phyloP scores from a whole-genome alignment of 768 basidiomycete species.

The Lactifluus piperatus region DNA sequence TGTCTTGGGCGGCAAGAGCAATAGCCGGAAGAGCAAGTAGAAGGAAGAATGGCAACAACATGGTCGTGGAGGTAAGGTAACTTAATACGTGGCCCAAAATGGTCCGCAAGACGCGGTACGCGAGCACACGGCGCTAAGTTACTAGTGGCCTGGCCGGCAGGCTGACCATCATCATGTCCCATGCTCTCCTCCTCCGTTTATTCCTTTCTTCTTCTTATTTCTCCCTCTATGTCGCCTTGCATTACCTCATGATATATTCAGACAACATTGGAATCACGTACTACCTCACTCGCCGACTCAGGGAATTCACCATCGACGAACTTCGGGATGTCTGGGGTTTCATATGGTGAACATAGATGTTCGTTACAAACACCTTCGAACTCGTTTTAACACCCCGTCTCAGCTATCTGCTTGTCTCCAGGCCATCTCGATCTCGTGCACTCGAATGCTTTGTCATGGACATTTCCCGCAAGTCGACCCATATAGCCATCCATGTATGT shows the following conservation, averaged over 20 bases:
- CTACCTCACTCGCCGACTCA: constrained; percentile 72
- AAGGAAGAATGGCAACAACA: constrained; percentile 27
- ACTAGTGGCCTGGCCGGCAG: background rate
- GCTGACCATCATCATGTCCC: constrained; percentile 34
- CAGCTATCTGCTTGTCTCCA: constrained; percentile 91
- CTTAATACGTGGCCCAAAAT: constrained; percentile 11
- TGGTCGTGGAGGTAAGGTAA: constrained; percentile 2
- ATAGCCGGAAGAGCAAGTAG: constrained; percentile 27
- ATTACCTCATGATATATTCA: constrained; percentile 72
- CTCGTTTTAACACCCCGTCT: constrained; percentile 18
- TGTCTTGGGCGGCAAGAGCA: constrained; percentile 25
- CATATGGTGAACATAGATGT: constrained; percentile 49
- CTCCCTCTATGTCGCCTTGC: constrained; percentile 86
- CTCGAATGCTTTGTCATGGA: constrained; percentile 92
- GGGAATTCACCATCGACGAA: constrained; percentile 56
- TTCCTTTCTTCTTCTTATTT: constrained; percentile 92
- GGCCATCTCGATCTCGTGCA: constrained; percentile 85
- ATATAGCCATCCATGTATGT: constrained; percentile 91
- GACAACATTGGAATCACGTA: constrained; percentile 91
- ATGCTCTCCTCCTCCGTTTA: constrained; percentile 83
- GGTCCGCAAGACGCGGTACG: background rate
- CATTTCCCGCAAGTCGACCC: constrained; percentile 81
- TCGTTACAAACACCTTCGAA: constrained; percentile 27
- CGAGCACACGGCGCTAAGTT: background rate
- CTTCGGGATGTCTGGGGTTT: constrained; percentile 85